Evolutionary conservation across 176 grass and related monocot species (phyloP).

Genomic region (Cenchrus fungigraminus): DNA sequence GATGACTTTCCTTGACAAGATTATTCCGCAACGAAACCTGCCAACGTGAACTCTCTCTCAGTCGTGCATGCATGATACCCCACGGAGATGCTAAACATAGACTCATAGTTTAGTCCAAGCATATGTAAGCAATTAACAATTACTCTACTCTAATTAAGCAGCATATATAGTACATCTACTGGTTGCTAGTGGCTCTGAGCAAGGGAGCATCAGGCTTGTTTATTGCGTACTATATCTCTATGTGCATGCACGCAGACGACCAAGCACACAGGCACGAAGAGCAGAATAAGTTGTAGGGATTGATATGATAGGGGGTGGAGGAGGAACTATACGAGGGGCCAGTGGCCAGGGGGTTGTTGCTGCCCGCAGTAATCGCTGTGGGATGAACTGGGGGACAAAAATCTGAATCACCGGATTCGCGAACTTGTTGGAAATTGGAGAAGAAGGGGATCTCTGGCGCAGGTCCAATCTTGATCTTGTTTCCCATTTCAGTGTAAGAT

Average conservation of each 20-base stretch:
- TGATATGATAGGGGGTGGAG: slow-evolving; percentile 1
- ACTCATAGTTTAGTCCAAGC: slow-evolving; percentile 22
- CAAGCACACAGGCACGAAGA: neutral
- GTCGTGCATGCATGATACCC: slow-evolving; percentile 2
- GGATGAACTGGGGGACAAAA: slow-evolving; percentile 38
- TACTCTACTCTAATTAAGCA: neutral
- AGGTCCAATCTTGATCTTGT: slow-evolving; percentile 52
- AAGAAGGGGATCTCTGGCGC: slow-evolving; percentile 38
- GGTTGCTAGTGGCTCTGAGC: slow-evolving; percentile 12
- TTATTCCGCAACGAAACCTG: slow-evolving; percentile 42
- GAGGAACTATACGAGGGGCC: slow-evolving; percentile 1
- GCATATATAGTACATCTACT: slow-evolving; percentile 9
- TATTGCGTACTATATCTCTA: slow-evolving; percentile 25
- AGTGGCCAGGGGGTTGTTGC: slow-evolving; percentile 2
- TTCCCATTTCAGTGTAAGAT: slow-evolving; percentile 24
- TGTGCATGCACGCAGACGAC: slow-evolving; percentile 13
- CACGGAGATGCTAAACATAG: slow-evolving; percentile 45
- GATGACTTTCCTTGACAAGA: slow-evolving; percentile 29
- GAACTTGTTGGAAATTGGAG: slow-evolving; percentile 51
- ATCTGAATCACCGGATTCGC: slow-evolving; percentile 33
- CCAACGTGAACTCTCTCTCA: slow-evolving; percentile 15
- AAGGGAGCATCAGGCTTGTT: slow-evolving; percentile 26
- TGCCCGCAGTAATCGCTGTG: neutral
- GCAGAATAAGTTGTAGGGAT: slow-evolving; percentile 34
- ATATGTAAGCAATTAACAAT: slow-evolving; percentile 7